These are phyloP conservation scores for Phlegmacium glaucopus DNA, from an alignment of 768 basidiomycete genomes.

Conservation along the genomic window DNA sequence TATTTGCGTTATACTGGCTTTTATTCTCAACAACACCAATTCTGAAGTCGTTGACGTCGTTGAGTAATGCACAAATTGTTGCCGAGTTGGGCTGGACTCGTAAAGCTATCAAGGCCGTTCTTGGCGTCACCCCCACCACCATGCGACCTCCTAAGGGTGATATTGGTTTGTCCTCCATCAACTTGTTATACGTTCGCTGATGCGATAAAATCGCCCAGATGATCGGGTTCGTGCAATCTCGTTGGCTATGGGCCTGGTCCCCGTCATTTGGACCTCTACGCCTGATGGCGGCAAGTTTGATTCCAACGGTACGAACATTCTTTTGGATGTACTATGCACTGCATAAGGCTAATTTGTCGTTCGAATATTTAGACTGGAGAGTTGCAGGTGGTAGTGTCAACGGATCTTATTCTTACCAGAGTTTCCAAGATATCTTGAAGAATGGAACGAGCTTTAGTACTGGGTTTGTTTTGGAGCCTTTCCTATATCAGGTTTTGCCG, in stretches of 20 bases:
- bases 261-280: conserved; percentile 84
- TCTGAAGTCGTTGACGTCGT: conserved; percentile 54
- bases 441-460: conserved; percentile 56
- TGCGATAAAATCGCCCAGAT: conserved; percentile 39
- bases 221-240: conserved; percentile 91
- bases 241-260: conserved; percentile 85
- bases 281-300: conserved; percentile 57
- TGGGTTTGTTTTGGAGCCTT: conserved; percentile 37
- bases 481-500: not conserved
- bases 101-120: conserved; percentile 72
- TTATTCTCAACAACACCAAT: not conserved
- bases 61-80: conserved; percentile 81
- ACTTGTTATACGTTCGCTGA: not conserved
- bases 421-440: conserved; percentile 68
- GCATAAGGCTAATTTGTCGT: not conserved
- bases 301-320: conserved; percentile 51
- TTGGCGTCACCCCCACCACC: conserved; percentile 73
- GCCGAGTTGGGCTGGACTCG: conserved; percentile 94
- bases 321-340: no score
- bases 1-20: not conserved
- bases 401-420: conserved; percentile 54
- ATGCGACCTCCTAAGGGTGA: conserved; percentile 85
- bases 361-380: conserved; percentile 59
- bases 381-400: conserved; percentile 68
- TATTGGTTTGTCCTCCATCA: conserved; percentile 43